Conservation (phyloP, 352 stramenopile genomes). For the Plasmopara viticola region DNA sequence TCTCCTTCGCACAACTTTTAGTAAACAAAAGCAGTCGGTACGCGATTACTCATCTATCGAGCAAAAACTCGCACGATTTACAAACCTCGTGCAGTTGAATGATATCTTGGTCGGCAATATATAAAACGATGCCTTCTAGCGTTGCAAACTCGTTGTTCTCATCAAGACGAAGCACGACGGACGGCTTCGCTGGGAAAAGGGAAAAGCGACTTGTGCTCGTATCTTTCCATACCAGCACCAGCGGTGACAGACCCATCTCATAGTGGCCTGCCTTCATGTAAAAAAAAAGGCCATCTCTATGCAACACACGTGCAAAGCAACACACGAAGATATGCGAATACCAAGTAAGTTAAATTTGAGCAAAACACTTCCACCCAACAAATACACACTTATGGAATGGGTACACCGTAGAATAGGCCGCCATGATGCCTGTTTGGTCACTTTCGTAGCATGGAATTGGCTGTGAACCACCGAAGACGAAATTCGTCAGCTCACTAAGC, state of each 20-base stretch:
- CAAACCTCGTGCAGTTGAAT: conserved; percentile 61
- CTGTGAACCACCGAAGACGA: conserved; percentile 18
- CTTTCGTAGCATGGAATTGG: conserved; percentile 84
- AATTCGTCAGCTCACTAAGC: not conserved
- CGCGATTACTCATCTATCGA: not conserved
- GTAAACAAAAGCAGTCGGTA: not conserved
- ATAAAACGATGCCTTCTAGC: conserved; percentile 64
- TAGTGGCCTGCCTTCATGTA: conserved; percentile 88
- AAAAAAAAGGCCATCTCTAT: conserved; percentile 86
- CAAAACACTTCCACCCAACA: not conserved
- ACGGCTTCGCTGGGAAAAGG: conserved; percentile 57
- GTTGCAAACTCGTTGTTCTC: conserved; percentile 47
- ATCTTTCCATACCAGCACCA: conserved; percentile 89
- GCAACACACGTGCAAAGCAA: not conserved
- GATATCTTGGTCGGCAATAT: conserved; percentile 37
- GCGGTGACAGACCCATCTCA: conserved; percentile 78
- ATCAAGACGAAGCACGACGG: conserved; percentile 64
- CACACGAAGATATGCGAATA: not conserved
- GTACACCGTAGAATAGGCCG: conserved; percentile 74
- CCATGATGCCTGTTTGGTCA: conserved; percentile 59
- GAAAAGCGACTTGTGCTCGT: conserved; percentile 78
- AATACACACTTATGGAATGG: conserved; percentile 77
- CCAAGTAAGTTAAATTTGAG: conserved; percentile 3
- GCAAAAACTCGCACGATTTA: not conserved
- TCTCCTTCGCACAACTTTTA: conserved; percentile 63